Conservation (phyloP, 139 green algal genomes). For the Raphidocelis subcapitata region DNA sequence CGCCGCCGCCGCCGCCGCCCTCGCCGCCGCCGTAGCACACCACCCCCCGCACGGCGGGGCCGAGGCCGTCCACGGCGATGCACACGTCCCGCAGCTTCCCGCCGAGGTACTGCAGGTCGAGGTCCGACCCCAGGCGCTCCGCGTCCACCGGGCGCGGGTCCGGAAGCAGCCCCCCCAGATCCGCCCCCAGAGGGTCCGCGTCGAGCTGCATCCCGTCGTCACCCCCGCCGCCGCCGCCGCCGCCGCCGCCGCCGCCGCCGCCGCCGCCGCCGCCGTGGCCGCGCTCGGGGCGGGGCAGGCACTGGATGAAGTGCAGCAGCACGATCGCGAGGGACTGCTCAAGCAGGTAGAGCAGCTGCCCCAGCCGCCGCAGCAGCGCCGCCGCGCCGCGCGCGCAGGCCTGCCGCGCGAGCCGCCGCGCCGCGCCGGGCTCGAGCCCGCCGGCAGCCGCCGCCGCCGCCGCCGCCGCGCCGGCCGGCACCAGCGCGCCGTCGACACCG, state of each 20-base stretch:
- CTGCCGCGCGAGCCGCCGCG: conserved; percentile 20
- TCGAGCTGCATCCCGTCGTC: not conserved
- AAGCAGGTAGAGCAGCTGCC: conserved; percentile 46
- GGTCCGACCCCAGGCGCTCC: conserved; percentile 15
- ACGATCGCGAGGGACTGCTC: conserved; percentile 51
- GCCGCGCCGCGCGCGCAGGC: conserved; percentile 7
- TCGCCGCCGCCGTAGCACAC: not conserved
- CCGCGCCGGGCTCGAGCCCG: conserved; percentile 11
- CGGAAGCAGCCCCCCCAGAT: not conserved
- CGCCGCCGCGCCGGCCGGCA: conserved; percentile 13
- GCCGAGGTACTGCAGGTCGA: conserved; percentile 34
- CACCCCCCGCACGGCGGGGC: not conserved
- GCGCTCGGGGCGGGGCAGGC: conserved; percentile 28
- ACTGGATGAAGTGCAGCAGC: conserved; percentile 51
- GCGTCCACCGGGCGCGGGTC: conserved; percentile 15
- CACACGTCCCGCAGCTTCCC: conserved; percentile 24
- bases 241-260: not conserved
- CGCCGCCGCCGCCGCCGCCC: not conserved
- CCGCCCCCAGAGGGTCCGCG: not conserved
- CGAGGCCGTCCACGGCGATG: not conserved
- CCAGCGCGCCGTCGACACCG: too few species aligned
- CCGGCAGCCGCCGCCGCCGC: conserved; percentile 10
- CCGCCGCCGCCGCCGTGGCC: not conserved
- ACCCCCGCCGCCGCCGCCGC: not conserved
- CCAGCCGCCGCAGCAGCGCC: conserved; percentile 17